Evolutionary conservation across 2,329 filamentous ascomycete species (phyloP).

Genomic region (Trichothecium sympodiale): DNA sequence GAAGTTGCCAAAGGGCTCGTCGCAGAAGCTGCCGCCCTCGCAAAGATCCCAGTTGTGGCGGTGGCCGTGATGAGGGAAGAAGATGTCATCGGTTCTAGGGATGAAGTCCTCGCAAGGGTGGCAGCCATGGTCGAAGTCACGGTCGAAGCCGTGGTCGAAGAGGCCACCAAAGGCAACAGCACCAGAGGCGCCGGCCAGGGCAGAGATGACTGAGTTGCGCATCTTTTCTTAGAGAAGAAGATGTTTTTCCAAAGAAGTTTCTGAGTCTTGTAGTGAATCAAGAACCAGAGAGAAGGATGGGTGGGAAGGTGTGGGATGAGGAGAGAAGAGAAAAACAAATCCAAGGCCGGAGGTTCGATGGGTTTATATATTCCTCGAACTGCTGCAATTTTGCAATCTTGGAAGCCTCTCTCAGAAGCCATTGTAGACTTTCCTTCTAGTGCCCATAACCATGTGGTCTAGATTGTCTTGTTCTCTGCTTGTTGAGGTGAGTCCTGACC

Average conservation of each 20-base stretch:
- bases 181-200: neutral
- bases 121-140: neutral
- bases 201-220: conserved; percentile 2
- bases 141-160: neutral
- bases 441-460: too few relatives aligned
- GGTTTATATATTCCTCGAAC: too few relatives aligned
- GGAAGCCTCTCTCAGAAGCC: too few relatives aligned
- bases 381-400: too few relatives aligned
- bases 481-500: too few relatives aligned
- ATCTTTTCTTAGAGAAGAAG: too few relatives aligned
- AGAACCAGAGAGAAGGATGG: neutral
- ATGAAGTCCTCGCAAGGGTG: neutral
- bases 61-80: conserved; percentile 1
- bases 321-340: too few relatives aligned
- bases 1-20: conserved; percentile 3
- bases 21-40: conserved; percentile 3
- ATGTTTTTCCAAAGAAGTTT: too few relatives aligned
- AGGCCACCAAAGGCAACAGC: neutral
- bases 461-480: too few relatives aligned
- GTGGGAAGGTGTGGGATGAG: neutral
- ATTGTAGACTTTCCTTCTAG: too few relatives aligned
- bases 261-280: too few relatives aligned
- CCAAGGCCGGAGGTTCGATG: too few relatives aligned
- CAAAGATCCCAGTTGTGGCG: conserved; percentile 4
- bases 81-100: neutral